These are phyloP conservation scores for Puccinia horiana DNA, from an alignment of 1,284 basidiomycete genomes.

Conservation along the genomic window DNA sequence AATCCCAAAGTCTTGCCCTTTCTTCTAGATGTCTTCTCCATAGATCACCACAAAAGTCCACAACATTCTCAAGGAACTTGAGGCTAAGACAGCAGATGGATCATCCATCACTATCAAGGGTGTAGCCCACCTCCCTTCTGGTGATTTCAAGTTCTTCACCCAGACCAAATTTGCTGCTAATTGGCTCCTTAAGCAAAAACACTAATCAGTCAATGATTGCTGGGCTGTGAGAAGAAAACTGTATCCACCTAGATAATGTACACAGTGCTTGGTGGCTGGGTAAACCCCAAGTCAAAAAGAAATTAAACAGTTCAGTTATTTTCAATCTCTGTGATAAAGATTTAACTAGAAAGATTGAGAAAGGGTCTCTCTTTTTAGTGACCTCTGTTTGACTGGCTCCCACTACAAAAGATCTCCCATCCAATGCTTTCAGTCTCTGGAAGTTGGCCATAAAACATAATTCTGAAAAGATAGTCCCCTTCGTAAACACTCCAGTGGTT, in stretches of 20 bases:
- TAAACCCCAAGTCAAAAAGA: background rate
- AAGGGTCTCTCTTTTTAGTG: background rate
- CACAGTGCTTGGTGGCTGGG: background rate
- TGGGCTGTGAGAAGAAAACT: background rate
- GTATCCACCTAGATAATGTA: background rate
- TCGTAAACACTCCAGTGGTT: background rate
- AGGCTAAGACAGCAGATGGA: background rate
- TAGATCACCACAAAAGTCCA: background rate
- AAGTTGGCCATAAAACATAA: background rate
- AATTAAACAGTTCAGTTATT: background rate
- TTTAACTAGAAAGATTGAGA: background rate
- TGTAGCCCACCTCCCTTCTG: background rate
- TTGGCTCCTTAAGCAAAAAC: background rate
- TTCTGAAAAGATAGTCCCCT: background rate
- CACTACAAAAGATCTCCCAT: background rate
- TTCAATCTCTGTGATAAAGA: background rate
- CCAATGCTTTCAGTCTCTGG: constrained; percentile 8
- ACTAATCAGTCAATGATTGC: background rate
- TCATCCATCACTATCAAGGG: background rate
- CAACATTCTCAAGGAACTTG: background rate
- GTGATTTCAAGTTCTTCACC: background rate
- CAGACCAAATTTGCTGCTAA: background rate
- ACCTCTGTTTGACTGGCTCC: background rate
- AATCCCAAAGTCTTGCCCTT: background rate
- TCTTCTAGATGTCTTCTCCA: background rate